Evolutionary conservation across 2,329 filamentous ascomycete genomes (phyloP), one percentile per base, ranked within the genome.

Genomic region (Alternaria infectoria): DNA sequence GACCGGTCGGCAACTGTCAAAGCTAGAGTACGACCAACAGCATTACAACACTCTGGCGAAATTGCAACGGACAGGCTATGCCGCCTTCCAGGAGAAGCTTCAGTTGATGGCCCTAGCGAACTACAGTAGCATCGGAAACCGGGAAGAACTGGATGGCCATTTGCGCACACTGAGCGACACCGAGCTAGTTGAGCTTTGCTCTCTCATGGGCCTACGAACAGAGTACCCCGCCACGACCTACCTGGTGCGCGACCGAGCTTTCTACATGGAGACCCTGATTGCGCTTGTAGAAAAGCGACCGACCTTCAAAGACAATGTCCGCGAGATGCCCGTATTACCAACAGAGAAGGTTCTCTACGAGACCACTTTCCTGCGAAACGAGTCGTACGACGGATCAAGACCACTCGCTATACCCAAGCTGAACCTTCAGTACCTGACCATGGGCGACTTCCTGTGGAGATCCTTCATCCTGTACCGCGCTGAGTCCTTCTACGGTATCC

Each of bases 381-480:
- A 97, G 73, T 86, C 85, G 8, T 98, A 97, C 73, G 91, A 97
- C 77, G 94, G 94, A 25, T 93, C 93, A 23, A 88, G 88, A 51
- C 94, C 96, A 6, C 85, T 99, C 61, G 93, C 96, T 3, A 89
- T 99, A 46, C 96, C 96, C 3, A 99, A 99, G 78, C 82, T 98
- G 49, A 99, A 97, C 72, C 83, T 99, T 26, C 96, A 99, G 76
- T 99, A 99, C 79, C 85, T 99, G 13, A 97, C 94, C 3, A 89
- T 97, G 54, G 93, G 93, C 3, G 96, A 99, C 79, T 99, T 99
- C 72, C 82, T 99, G n/a, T 99, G 94, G 93, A 88, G 96, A 66
- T 93, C 95, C 0, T 90, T 98, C 73, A 86, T 96, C 13, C 84
- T 99, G 9, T 96, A 97, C 77, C 89, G 95, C 44, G 92, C 90